Conservation (phyloP, 106 monocot genomes). For the Cymbidium sinense region DNA sequence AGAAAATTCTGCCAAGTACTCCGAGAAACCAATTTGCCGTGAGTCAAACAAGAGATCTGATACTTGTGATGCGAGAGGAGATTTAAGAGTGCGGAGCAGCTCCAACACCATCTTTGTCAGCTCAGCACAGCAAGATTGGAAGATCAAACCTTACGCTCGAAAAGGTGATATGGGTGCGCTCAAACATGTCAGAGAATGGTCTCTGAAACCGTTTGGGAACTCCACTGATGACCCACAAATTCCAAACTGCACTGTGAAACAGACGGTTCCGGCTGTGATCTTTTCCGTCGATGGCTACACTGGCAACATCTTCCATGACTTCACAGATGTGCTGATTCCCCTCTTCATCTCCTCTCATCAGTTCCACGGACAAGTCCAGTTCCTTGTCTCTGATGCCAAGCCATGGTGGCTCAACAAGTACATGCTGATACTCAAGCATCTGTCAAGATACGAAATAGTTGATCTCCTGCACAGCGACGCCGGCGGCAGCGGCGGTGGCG, state of each 20-base stretch:
- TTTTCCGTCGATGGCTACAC: constrained; percentile 57
- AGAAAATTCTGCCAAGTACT: background rate
- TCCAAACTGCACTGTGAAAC: constrained; percentile 29
- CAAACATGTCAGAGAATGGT: constrained; percentile 24
- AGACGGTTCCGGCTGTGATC: constrained; percentile 33
- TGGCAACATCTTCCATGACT: constrained; percentile 75
- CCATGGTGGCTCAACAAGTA: constrained; percentile 53
- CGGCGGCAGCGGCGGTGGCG: too few relatives aligned
- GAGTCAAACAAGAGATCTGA: constrained; percentile 25
- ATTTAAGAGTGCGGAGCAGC: constrained; percentile 27
- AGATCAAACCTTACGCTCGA: constrained; percentile 41
- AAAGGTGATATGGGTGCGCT: constrained; percentile 21
- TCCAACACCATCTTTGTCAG: constrained; percentile 9
- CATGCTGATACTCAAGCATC: constrained; percentile 33
- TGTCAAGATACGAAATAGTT: constrained; percentile 44
- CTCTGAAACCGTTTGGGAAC: constrained; percentile 8
- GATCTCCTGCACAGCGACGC: constrained; percentile 15
- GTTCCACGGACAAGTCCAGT: constrained; percentile 41
- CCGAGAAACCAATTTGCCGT: constrained; percentile 12
- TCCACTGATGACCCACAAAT: background rate
- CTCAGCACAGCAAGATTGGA: constrained; percentile 12
- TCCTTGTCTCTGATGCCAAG: constrained; percentile 34
- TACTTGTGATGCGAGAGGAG: constrained; percentile 36
- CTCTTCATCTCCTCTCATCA: constrained; percentile 40
- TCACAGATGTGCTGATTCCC: constrained; percentile 59